These are phyloP conservation scores for Pyrenophora tritici-repentis DNA, from an alignment of 2,329 filamentous ascomycete genomes.

Conservation along the genomic window DNA sequence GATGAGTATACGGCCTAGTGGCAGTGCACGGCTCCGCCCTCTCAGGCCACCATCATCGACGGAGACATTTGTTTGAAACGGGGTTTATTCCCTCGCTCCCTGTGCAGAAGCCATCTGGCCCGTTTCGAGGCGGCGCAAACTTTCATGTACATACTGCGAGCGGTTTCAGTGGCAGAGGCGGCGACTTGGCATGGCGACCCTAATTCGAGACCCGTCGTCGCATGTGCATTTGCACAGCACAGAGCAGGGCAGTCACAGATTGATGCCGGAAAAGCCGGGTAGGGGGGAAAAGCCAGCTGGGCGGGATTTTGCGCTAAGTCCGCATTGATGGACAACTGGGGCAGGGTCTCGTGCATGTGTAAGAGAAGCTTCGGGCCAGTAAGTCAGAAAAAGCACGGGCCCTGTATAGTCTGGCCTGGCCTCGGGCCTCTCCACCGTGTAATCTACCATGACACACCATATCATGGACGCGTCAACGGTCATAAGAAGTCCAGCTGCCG, in stretches of 20 bases:
- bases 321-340: constrained; percentile 8
- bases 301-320: constrained; percentile 3
- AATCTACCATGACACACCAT: constrained; percentile 16
- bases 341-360: constrained; percentile 9
- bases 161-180: too few species aligned
- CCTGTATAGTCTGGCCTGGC: constrained; percentile 14
- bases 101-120: not conserved
- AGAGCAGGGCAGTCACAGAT: not conserved
- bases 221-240: too few species aligned
- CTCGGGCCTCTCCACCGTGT: constrained; percentile 11
- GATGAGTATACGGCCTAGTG: not conserved
- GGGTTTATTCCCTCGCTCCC: constrained; percentile 3
- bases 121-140: too few species aligned
- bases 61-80: constrained; percentile 11
- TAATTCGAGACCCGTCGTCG: too few species aligned
- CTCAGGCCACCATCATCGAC: constrained; percentile 1
- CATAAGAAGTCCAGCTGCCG: constrained; percentile 10
- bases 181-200: too few species aligned
- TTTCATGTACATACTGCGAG: too few species aligned
- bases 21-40: constrained; percentile 4
- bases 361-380: constrained; percentile 6
- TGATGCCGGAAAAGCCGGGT: constrained; percentile 2
- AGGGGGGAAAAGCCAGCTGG: constrained; percentile 6
- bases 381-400: constrained; percentile 10
- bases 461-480: constrained; percentile 14